Base-by-base conservation (phyloP, 1,284 basidiomycete genomes). In the Sporisorium iseilematis-ciliati region DNA sequence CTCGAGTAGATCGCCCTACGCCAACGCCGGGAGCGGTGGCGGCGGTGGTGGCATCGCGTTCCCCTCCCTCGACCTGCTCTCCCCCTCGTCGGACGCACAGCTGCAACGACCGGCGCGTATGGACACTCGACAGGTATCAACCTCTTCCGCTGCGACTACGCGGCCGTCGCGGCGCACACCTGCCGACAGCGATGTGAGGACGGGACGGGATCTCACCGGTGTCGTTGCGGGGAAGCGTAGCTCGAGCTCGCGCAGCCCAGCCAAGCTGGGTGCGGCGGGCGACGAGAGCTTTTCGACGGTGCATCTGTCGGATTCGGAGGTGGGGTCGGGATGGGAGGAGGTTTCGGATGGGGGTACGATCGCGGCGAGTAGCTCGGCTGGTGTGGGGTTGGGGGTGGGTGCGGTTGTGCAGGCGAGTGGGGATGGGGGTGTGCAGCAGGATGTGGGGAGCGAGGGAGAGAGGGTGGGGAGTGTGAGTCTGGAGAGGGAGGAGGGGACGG, bases 271-370 rank as follows among this genome's bases (percentile, higher is more conserved):
- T 1, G 31, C 69, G 3, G n/a, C n/a, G n/a, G n/a, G n/a, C n/a
- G 64, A 75, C 23, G 73, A 71, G 45, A 75, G 65, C 58, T 76
- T 72, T 35, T 76, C 68, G 2, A 67, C 68, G 10, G 56, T 72
- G 35, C 54, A 67, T 23, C 61, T 71, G 3, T 72, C 68, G 14
- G 74, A 72, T 23, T 68, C 74, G 14, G 74, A 76, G 42, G 51
- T 60, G 0, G 74, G 66, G 12, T 76, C 74, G 7, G 74, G 51
- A 4, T 76, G 74, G 74, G 74, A 76, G 51, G 74, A 76, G 51
- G 65, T 76, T 7, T 76, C 74, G n/a, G 74, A 76, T n/a, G 74
- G 69, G 2, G 74, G 74, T 35, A 76, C 74, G 14, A 67, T 76
- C 26, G 68, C 74, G 2, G 53, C 63, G 3, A 70, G 59, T 3